Evolutionary conservation across 495 filamentous ascomycete species (phyloP), one percentile per base, ranked within the genome.

Genomic region (Aspergillus nidulans): DNA sequence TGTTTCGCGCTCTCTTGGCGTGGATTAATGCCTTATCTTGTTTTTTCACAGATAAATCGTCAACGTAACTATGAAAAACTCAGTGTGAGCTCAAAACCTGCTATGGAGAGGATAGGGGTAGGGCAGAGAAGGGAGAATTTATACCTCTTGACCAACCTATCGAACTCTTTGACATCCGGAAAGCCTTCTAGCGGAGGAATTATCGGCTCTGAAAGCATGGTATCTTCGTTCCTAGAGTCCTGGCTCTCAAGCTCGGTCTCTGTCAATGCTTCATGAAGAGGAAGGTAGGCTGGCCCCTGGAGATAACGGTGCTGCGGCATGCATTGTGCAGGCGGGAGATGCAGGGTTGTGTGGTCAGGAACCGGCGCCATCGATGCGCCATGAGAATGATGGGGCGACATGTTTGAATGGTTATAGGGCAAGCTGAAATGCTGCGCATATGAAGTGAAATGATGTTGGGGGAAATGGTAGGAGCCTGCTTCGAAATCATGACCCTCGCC

Each of bases 1-100:
- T 82, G 54, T 82, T 80, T 25, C 78, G 70, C 20, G 78, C 80
- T 58, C 79, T 69, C 57, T 69, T 74, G 16, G 79, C 71, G 56
- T 79, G 77, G 20, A 83, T 83, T 52, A 83, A 67, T 4, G 80
- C 80, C 52, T 83, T 83, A 58, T 83, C 80, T 59, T 79, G 78
- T 52, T 83, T 83, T 58, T 82, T 82, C 23, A 77, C 67, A 4
- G 80, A 83, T 23, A 83, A 65, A 30, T 74, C 74, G 38, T 76
- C 65, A 39, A 80, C 73, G 42, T 80, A 80, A 54, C 77, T 80
- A 51, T 20, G 8, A 10, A 25, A 39, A 6, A 9, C 20, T 5
- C 10, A 8, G 4, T 24, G 42, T 59, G 9, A 59, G 56, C 26
- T 40, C 10, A 8, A 16, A 19, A 24, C 32, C 9, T 34, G 45